Evolutionary conservation across 495 filamentous ascomycete genomes (phyloP).

Genomic region (Penicillium coffeae): DNA sequence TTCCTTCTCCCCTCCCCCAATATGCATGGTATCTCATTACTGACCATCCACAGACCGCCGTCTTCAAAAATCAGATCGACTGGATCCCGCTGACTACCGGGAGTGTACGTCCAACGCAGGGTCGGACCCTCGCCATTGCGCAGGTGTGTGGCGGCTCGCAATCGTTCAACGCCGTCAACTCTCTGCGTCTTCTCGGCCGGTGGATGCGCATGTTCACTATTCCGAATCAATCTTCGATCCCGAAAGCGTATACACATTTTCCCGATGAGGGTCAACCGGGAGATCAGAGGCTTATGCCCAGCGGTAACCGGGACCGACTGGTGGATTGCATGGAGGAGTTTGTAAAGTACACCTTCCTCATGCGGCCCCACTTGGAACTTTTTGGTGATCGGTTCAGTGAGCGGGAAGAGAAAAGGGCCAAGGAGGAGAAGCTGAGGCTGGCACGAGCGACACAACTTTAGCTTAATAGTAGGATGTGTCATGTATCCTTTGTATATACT

Average conservation of each 20-base stretch:
- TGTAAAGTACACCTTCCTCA: slow-evolving; percentile 67
- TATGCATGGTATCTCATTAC: slow-evolving; percentile 2
- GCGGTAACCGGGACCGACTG: slow-evolving; percentile 60
- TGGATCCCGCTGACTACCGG: slow-evolving; percentile 66
- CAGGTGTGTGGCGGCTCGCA: slow-evolving; percentile 67
- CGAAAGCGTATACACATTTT: slow-evolving; percentile 63
- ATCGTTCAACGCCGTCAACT: slow-evolving; percentile 73
- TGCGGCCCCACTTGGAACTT: slow-evolving; percentile 57
- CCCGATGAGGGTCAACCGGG: slow-evolving; percentile 50
- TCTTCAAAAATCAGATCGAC: slow-evolving; percentile 76
- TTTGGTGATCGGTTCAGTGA: slow-evolving; percentile 67
- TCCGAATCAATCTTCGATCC: slow-evolving; percentile 65
- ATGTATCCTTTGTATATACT: background rate
- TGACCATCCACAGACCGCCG: slow-evolving; percentile 46
- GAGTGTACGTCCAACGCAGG: slow-evolving; percentile 65
- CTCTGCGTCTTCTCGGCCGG: slow-evolving; percentile 62
- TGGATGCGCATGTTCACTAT: slow-evolving; percentile 81
- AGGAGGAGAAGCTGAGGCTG: slow-evolving; percentile 18
- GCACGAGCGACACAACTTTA: slow-evolving; percentile 8
- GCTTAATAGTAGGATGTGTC: slow-evolving; percentile 2
- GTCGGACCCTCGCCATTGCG: slow-evolving; percentile 60
- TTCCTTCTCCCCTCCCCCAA: background rate
- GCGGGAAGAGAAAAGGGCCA: slow-evolving; percentile 30
- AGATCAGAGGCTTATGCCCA: slow-evolving; percentile 53
- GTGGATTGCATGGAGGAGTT: slow-evolving; percentile 80